A percentile compares a stretch with the other conserved stretches of the same genome.
phyloP scores from a whole-genome alignment of 2,329 filamentous ascomycete species.

The Gremmenia infestans region DNA sequence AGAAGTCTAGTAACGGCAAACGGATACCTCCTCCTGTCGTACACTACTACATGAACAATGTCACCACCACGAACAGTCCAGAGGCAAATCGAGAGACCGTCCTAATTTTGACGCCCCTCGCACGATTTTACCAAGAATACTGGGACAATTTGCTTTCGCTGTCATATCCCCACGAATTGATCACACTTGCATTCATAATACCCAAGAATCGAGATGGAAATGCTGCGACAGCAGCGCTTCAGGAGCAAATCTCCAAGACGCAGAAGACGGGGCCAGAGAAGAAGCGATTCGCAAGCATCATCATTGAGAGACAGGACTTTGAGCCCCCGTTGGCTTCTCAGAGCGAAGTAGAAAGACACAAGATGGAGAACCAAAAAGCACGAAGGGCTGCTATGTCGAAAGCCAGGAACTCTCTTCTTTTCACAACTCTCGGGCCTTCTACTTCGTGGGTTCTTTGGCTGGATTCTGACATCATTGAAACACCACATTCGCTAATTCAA shows the following conservation, averaged over 20 bases:
- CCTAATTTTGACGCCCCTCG: constrained; percentile 87
- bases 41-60: constrained; percentile 91
- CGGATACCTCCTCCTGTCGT: constrained; percentile 73
- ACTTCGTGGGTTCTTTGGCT: constrained; percentile 98
- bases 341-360: constrained; percentile 83
- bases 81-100: constrained; percentile 77
- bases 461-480: constrained; percentile 87
- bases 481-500: constrained; percentile 78
- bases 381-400: constrained; percentile 87
- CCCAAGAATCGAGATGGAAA: constrained; percentile 93
- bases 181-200: constrained; percentile 92
- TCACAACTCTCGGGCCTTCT: constrained; percentile 84
- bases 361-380: constrained; percentile 82
- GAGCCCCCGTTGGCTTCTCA: constrained; percentile 77
- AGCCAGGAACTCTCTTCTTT: constrained; percentile 88
- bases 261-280: constrained; percentile 72
- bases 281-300: constrained; percentile 84
- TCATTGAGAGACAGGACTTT: constrained; percentile 92
- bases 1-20: constrained; percentile 46
- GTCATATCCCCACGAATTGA: constrained; percentile 86
- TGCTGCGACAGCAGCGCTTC: constrained; percentile 73
- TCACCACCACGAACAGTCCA: constrained; percentile 75
- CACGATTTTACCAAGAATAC: constrained; percentile 88
- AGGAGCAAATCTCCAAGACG: constrained; percentile 78
- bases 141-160: constrained; percentile 89